A percentile compares a stretch with the other conserved stretches of the same genome.
These are phyloP conservation scores for Suillus decipiens DNA, from an alignment of 768 basidiomycete species.

Conservation along the genomic window DNA sequence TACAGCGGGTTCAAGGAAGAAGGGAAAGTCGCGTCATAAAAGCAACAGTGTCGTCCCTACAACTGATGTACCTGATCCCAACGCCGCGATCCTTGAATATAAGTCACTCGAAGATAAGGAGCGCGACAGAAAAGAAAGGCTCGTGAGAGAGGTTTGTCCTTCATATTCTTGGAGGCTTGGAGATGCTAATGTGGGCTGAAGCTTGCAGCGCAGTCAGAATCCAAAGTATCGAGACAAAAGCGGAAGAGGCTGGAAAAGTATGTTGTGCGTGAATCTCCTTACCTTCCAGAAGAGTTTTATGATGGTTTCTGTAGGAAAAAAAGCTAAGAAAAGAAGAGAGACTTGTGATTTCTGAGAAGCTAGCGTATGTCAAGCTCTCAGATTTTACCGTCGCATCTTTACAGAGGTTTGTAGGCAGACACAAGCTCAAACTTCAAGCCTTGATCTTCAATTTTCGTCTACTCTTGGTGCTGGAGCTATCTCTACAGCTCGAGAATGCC, in stretches of 20 bases:
- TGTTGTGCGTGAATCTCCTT: constrained; percentile 57
- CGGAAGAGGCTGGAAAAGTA: constrained; percentile 90
- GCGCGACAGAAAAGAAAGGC: constrained; percentile 54
- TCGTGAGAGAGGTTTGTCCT: constrained; percentile 59
- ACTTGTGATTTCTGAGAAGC: constrained; percentile 68
- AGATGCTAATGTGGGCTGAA: constrained; percentile 12
- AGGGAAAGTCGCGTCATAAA: constrained; percentile 49
- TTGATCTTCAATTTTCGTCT: constrained; percentile 45
- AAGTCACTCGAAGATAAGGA: constrained; percentile 66
- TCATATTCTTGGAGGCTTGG: constrained; percentile 3
- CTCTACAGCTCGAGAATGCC: constrained; percentile 57
- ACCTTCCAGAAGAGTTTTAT: background rate
- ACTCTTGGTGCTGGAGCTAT: constrained; percentile 77
- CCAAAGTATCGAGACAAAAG: constrained; percentile 82
- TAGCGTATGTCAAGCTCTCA: too few species aligned
- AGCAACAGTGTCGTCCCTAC: constrained; percentile 20
- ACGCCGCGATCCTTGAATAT: constrained; percentile 56
- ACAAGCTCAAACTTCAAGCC: too few species aligned
- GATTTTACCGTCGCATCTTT: too few species aligned
- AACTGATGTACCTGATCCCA: constrained; percentile 45
- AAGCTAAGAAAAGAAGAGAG: constrained; percentile 92
- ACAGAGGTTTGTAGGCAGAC: too few species aligned
- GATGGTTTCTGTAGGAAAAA: constrained; percentile 61
- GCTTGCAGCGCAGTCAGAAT: constrained; percentile 52
- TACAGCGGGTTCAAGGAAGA: constrained; percentile 61